Evolutionary conservation across 2,329 filamentous ascomycete species (phyloP).

Genomic region (Dothideomycetes sp.): DNA sequence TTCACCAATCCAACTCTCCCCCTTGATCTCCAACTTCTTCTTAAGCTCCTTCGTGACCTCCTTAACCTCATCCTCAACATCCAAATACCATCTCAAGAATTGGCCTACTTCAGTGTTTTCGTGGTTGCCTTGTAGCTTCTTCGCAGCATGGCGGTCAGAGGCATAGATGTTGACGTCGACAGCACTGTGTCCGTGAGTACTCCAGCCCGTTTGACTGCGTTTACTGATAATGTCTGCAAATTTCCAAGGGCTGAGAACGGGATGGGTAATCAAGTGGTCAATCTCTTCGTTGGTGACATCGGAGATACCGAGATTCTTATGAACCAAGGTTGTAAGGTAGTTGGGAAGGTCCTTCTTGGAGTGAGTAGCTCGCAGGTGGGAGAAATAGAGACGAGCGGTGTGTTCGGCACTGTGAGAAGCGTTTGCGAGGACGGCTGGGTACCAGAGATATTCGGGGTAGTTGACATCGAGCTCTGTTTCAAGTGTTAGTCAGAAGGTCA

Average conservation of each 20-base stretch:
- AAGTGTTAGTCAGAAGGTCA: neutral
- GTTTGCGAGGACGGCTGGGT: constrained; percentile 71
- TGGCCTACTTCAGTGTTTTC: constrained; percentile 89
- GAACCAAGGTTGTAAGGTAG: constrained; percentile 63
- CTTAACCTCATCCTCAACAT: constrained; percentile 71
- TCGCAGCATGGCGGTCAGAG: constrained; percentile 55
- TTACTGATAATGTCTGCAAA: constrained; percentile 83
- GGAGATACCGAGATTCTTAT: constrained; percentile 63
- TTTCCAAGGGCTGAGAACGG: constrained; percentile 46
- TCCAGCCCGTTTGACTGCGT: constrained; percentile 86
- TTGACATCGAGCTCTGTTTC: constrained; percentile 44
- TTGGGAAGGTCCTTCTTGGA: constrained; percentile 27
- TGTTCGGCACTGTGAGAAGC: constrained; percentile 66
- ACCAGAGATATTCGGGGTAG: constrained; percentile 69
- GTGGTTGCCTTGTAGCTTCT: constrained; percentile 68
- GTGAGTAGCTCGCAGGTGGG: constrained; percentile 42
- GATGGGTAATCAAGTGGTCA: constrained; percentile 50
- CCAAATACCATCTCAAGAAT: constrained; percentile 71
- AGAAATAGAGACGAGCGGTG: constrained; percentile 53
- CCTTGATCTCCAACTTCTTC: constrained; percentile 39
- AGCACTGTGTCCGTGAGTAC: constrained; percentile 76
- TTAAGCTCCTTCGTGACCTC: constrained; percentile 67
- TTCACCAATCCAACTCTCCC: constrained; percentile 35
- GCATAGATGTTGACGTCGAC: constrained; percentile 97
- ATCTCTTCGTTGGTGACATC: constrained; percentile 68